Evolutionary conservation across 2,329 filamentous ascomycete genomes (phyloP).

Genomic region (Calonectria pseudoturangicola): DNA sequence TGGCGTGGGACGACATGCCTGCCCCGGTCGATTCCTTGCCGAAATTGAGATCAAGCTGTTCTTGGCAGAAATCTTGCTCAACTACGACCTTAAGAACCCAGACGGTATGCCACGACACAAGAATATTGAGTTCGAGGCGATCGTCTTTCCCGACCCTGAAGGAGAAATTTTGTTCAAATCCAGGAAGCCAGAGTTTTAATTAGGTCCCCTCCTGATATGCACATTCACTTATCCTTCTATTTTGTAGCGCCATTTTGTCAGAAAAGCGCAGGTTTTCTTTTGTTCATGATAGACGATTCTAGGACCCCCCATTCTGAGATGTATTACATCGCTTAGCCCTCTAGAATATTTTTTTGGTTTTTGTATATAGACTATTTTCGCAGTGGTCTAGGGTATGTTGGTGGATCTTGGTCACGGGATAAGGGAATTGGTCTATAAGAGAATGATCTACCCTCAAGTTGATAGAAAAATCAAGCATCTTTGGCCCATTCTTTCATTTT

Average conservation of each 20-base stretch:
- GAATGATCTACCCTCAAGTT: too few species aligned
- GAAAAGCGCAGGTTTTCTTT: not conserved
- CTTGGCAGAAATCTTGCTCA: conserved; percentile 14
- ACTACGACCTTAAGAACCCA: conserved; percentile 26
- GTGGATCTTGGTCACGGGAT: too few species aligned
- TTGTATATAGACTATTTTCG: not conserved
- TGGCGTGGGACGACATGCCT: conserved; percentile 21
- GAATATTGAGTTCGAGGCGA: conserved; percentile 20
- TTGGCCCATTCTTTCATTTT: too few species aligned
- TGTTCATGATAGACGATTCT: not conserved
- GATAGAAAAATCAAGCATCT: too few species aligned
- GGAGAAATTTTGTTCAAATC: conserved; percentile 16
- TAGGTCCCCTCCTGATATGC: too few species aligned
- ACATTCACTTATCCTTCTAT: too few species aligned
- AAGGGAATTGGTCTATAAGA: too few species aligned
- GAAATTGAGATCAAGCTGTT: conserved; percentile 23
- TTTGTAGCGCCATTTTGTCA: too few species aligned
- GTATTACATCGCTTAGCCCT: not conserved
- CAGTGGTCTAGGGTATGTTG: too few species aligned
- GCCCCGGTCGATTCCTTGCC: conserved; percentile 18
- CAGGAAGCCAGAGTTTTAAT: not conserved
- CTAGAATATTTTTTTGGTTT: not conserved
- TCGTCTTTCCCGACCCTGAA: conserved; percentile 1
- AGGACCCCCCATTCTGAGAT: not conserved
- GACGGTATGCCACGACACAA: not conserved